Evolutionary conservation across 768 basidiomycete genomes (phyloP), one percentile per base, ranked within the genome.

Genomic region (Mycena rosella): DNA sequence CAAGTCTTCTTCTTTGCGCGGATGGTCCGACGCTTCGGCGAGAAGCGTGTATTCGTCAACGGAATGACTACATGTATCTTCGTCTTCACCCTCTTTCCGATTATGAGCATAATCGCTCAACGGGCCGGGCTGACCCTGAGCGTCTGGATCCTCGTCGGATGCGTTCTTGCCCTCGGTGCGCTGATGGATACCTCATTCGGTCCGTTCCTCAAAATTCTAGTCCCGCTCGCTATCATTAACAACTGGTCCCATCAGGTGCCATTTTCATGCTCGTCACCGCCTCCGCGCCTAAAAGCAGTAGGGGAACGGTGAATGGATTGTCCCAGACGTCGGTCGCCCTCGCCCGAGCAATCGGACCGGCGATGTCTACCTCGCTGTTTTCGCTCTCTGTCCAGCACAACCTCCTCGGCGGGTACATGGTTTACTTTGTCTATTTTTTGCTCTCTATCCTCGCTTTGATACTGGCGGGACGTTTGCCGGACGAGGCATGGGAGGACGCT

Each of bases 1-100:
- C 90, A 92, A 75, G 78, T 91, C 30, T 84, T 89, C 72, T 88
- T 88, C 80, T 94, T 93, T 73, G 86, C 91, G 14, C 77, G 78
- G 56, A 77, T 91, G 24, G 86, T 91, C 63, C 84, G 88, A 55
- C 79, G 81, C 1, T 88, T 84, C 60, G 93, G 93, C n/a, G 85
- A 90, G 49, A 91, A 89, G 77, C 82, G 74, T 20, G 79, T 90
- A 4, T 94, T 89, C 74, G 75, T 87, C 15, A 59, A 70, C 17
- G 87, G 91, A 11, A 75, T 93, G 27, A 74, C 74, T 15, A 79
- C 84, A 11, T 83, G 82, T 27, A 63, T 92, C 40, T 88, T 89
- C 0, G 72, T 85, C n/a, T 86, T 91, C 62, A 74, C 83, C 0
- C 76, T 82, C 3, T 92, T 91, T 77, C 92, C 92, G 0, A 40